These are phyloP conservation scores for Aspergillaceae sp. DNA, from an alignment of 2,329 filamentous ascomycete genomes.

Conservation along the genomic window DNA sequence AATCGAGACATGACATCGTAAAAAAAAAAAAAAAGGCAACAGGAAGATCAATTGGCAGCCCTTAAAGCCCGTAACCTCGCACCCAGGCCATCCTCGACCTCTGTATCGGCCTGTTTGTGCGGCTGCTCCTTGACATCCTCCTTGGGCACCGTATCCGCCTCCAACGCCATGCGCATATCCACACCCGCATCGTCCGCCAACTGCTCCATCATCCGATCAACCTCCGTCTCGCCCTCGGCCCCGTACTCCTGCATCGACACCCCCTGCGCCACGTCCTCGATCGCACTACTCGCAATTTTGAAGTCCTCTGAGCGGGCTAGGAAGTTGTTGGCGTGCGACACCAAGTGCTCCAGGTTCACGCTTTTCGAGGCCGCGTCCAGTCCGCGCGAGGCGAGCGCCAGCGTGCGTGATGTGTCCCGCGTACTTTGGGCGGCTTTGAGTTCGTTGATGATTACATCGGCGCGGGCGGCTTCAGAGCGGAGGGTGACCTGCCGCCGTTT, in stretches of 20 bases:
- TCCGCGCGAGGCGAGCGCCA: constrained; percentile 37
- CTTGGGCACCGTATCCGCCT: constrained; percentile 31
- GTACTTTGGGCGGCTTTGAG: constrained; percentile 42
- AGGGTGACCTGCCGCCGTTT: constrained; percentile 40
- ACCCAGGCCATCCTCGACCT: constrained; percentile 35
- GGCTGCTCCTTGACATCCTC: constrained; percentile 33
- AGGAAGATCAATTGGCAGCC: constrained; percentile 23
- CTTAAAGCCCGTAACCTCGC: constrained; percentile 33
- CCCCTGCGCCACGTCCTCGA: constrained; percentile 35
- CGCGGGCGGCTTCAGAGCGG: constrained; percentile 38
- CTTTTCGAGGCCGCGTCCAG: constrained; percentile 38
- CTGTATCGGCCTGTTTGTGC: constrained; percentile 25
- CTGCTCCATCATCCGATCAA: constrained; percentile 37
- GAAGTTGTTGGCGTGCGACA: constrained; percentile 37
- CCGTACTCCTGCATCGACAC: constrained; percentile 38
- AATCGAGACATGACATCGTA: background rate
- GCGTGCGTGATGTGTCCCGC: constrained; percentile 37
- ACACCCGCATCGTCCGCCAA: constrained; percentile 38
- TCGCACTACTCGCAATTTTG: constrained; percentile 35
- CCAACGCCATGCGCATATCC: constrained; percentile 33
- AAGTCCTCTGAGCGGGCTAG: constrained; percentile 35
- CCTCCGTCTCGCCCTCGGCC: constrained; percentile 35
- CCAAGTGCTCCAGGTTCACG: constrained; percentile 38
- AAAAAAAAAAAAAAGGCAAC: background rate
- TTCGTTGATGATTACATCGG: constrained; percentile 43